Conservation (phyloP, 768 basidiomycete species). For the Leccinum arenicola region DNA sequence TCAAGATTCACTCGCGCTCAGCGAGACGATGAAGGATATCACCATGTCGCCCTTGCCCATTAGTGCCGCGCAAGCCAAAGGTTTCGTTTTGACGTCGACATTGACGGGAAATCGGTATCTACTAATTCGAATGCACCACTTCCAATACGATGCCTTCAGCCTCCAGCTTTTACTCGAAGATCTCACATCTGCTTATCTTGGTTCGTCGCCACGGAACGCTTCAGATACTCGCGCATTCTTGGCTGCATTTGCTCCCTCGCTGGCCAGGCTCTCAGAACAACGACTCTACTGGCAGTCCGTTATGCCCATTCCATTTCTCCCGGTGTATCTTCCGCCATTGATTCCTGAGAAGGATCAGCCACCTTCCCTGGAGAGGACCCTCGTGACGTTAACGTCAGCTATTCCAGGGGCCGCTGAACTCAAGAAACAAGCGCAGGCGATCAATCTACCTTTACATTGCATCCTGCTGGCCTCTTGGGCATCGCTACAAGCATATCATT, state of each 20-base stretch:
- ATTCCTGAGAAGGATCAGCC: neutral
- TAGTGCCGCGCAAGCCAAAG: slow-evolving; percentile 20
- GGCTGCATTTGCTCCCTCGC: slow-evolving; percentile 19
- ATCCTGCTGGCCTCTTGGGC: slow-evolving; percentile 46
- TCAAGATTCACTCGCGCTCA: slow-evolving; percentile 7
- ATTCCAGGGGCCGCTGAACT: slow-evolving; percentile 42
- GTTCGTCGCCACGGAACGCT: slow-evolving; percentile 18
- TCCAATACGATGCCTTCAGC: slow-evolving; percentile 52
- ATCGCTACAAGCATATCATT: slow-evolving; percentile 33
- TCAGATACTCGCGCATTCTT: slow-evolving; percentile 31
- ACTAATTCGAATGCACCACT: slow-evolving; percentile 42
- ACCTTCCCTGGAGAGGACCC: slow-evolving; percentile 2
- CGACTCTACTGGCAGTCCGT: slow-evolving; percentile 36
- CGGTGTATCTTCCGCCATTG: slow-evolving; percentile 27
- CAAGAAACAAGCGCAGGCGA: slow-evolving; percentile 42
- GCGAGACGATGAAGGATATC: slow-evolving; percentile 22
- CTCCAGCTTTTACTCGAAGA: slow-evolving; percentile 40
- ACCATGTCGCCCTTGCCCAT: slow-evolving; percentile 22
- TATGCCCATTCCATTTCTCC: slow-evolving; percentile 29
- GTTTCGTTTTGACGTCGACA: slow-evolving; percentile 16
- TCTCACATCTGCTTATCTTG: slow-evolving; percentile 36
- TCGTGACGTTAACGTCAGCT: slow-evolving; percentile 37
- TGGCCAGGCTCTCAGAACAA: slow-evolving; percentile 20
- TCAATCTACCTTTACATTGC: slow-evolving; percentile 37
- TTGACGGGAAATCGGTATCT: slow-evolving; percentile 17